Conservation (phyloP, 176 grass and related monocot genomes). For the maize (Zea mays) region Zm-B73-REFERENCE-NAM-5.0 NC_050103.1:150439001-150439500, state of each 20-base stretch:
- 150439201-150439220: background rate
- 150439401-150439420: constrained; percentile 2
- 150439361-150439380: background rate
- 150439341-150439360: background rate
- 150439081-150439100: constrained; percentile 86
- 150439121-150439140: constrained; percentile 96
- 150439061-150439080: constrained; percentile 74
- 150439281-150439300: constrained; percentile 21
- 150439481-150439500: background rate
- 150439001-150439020: constrained; percentile 47
- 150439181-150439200: constrained; percentile 23
- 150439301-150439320: constrained; percentile 3
- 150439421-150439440: background rate
- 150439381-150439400: constrained; percentile 19
- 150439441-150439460: constrained; percentile 2
- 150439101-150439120: constrained; percentile 98
- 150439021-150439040: constrained; percentile 98
- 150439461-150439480: background rate
- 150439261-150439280: background rate
- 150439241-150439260: constrained; percentile 1
- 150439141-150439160: constrained; percentile 47
- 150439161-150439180: background rate
- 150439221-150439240: background rate
- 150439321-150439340: background rate
- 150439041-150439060: constrained; percentile 89